phyloP scores from a whole-genome alignment of 345 rosid genomes.

The Populus deltoides region DNA sequence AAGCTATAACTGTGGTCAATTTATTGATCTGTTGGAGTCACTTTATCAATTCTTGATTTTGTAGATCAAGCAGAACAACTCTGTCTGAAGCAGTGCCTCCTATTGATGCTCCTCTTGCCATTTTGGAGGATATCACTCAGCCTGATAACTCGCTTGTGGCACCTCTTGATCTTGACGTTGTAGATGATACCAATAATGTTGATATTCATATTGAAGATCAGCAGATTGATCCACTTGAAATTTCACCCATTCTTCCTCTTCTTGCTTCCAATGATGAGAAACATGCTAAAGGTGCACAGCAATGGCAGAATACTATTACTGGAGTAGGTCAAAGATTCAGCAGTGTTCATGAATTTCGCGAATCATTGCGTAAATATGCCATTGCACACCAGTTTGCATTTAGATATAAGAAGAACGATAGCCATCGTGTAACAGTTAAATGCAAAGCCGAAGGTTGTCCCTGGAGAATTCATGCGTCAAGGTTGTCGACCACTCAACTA shows the following conservation, averaged over 20 bases:
- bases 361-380: conserved; percentile 74
- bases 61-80: conserved; percentile 87
- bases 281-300: conserved; percentile 69
- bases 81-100: conserved; percentile 68
- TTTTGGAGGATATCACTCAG: conserved; percentile 47
- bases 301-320: conserved; percentile 88
- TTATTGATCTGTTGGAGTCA: conserved; percentile 16
- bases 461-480: conserved; percentile 94
- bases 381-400: conserved; percentile 95
- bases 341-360: conserved; percentile 82
- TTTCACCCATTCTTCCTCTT: conserved; percentile 49
- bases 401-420: conserved; percentile 88
- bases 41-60: conserved; percentile 16
- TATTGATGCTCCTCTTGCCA: conserved; percentile 31
- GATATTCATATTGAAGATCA: conserved; percentile 35
- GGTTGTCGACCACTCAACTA: conserved; percentile 83
- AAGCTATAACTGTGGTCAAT: neutral
- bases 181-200: conserved; percentile 44
- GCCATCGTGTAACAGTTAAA: conserved; percentile 91
- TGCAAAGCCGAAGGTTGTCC: conserved; percentile 96
- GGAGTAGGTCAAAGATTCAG: conserved; percentile 90
- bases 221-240: conserved; percentile 45
- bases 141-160: conserved; percentile 33
- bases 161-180: conserved; percentile 42
- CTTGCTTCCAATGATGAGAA: conserved; percentile 47